A percentile compares a stretch with the other conserved stretches of the same genome.
These are phyloP conservation scores for Candida morakotiae DNA, from an alignment of 805 yeast genomes.

Conservation along the genomic window DNA sequence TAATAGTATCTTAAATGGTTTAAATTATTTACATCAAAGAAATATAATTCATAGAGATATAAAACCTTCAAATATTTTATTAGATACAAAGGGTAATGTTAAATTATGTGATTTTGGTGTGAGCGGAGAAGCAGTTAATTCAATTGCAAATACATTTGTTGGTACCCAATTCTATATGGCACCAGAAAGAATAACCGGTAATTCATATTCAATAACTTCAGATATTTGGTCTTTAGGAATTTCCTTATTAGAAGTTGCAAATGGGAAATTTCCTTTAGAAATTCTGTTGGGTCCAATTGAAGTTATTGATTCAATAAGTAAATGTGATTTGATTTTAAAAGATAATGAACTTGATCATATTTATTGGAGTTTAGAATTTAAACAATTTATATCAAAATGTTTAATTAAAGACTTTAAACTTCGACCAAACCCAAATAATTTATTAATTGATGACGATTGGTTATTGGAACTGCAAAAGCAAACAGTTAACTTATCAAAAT, in stretches of 20 bases:
- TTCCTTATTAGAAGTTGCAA: conserved; percentile 79
- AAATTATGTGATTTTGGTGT: conserved; percentile 97
- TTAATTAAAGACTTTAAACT: conserved; percentile 73
- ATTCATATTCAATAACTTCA: conserved; percentile 89
- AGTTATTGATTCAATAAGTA: conserved; percentile 72
- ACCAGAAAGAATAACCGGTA: conserved; percentile 94
- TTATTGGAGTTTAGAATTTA: conserved; percentile 77
- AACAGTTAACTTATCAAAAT: conserved; percentile 79
- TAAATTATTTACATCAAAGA: conserved; percentile 83
- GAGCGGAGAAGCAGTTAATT: conserved; percentile 93
- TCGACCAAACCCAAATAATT: conserved; percentile 90
- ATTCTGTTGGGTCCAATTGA: conserved; percentile 66
- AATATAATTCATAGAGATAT: conserved; percentile 92
- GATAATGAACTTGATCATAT: conserved; percentile 78
- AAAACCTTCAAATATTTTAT: conserved; percentile 87
- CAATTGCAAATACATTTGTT: conserved; percentile 92
- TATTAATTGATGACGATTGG: conserved; percentile 89
- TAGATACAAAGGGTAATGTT: conserved; percentile 74
- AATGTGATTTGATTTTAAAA: conserved; percentile 71
- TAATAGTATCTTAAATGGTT: conserved; percentile 76
- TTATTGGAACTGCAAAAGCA: conserved; percentile 68
- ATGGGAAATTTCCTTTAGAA: conserved; percentile 71
- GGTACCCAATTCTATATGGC: conserved; percentile 99
- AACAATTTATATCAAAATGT: conserved; percentile 77
- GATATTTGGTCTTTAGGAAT: conserved; percentile 97